These are phyloP conservation scores for Parafenestella ontariensis DNA, from an alignment of 2,329 filamentous ascomycete species.

Conservation along the genomic window DNA sequence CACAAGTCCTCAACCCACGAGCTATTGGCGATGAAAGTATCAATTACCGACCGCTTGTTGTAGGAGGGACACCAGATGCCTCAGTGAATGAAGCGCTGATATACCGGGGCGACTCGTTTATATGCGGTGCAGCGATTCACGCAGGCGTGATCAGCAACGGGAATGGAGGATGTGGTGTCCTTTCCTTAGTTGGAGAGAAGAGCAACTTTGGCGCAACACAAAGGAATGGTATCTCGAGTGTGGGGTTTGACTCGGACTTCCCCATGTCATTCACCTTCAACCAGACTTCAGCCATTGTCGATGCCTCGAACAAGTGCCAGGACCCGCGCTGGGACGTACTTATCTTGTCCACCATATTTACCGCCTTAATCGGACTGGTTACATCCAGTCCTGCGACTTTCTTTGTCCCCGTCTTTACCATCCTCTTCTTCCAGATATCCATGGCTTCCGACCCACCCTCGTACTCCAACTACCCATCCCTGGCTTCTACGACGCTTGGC, in stretches of 20 bases:
- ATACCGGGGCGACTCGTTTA: slow-evolving; percentile 49
- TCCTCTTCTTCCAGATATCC: slow-evolving; percentile 44
- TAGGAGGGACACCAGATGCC: slow-evolving; percentile 62
- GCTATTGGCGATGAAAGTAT: slow-evolving; percentile 66
- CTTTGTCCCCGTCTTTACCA: slow-evolving; percentile 38
- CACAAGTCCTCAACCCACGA: slow-evolving; percentile 58
- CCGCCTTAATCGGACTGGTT: slow-evolving; percentile 38
- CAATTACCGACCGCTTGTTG: slow-evolving; percentile 68
- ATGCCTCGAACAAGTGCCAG: slow-evolving; percentile 30
- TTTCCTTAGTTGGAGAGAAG: slow-evolving; percentile 36
- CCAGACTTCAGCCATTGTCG: slow-evolving; percentile 16
- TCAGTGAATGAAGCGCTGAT: slow-evolving; percentile 15
- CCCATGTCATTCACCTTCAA: slow-evolving; percentile 44
- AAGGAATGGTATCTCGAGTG: slow-evolving; percentile 42
- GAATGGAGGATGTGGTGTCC: slow-evolving; percentile 44
- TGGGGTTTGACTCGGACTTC: slow-evolving; percentile 44
- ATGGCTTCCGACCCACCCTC: slow-evolving; percentile 48
- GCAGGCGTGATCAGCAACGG: slow-evolving; percentile 38
- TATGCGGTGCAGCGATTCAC: slow-evolving; percentile 48
- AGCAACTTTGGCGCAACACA: slow-evolving; percentile 24
- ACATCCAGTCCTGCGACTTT: slow-evolving; percentile 40
- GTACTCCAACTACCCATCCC: slow-evolving; percentile 36
- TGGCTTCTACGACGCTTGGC: slow-evolving; percentile 40
- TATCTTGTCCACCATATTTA: slow-evolving; percentile 41
- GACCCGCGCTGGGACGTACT: slow-evolving; percentile 47